Evolutionary conservation across 2,329 filamentous ascomycete genomes (phyloP).

Genomic region (Cercospora sp.): DNA sequence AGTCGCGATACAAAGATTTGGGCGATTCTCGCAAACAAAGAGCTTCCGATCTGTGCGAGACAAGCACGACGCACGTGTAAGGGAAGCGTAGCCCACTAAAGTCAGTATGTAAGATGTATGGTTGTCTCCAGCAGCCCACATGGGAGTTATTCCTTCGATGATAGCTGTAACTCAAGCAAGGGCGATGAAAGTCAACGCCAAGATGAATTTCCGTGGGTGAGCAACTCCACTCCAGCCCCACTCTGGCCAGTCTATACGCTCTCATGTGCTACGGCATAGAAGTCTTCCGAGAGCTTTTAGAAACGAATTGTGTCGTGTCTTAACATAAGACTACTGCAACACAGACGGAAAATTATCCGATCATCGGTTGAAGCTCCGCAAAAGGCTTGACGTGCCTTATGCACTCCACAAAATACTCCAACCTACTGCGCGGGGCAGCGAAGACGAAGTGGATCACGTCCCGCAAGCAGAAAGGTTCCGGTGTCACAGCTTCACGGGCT

Average conservation of each 20-base stretch:
- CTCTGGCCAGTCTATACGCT: not conserved
- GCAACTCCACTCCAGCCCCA: not conserved
- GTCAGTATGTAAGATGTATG: not conserved
- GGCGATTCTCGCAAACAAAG: not conserved
- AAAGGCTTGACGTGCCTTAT: not conserved
- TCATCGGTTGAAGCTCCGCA: not conserved
- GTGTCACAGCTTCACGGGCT: not conserved
- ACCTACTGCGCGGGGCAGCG: not conserved
- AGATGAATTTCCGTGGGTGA: not conserved
- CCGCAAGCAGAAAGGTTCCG: not conserved
- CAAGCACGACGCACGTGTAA: not conserved
- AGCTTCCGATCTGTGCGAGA: not conserved
- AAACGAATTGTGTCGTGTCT: not conserved
- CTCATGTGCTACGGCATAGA: not conserved
- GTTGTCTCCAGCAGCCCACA: not conserved
- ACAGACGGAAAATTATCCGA: not conserved
- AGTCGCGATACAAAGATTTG: not conserved
- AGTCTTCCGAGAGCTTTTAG: not conserved
- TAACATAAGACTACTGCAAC: not conserved
- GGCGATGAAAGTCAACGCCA: not conserved
- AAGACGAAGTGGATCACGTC: not conserved
- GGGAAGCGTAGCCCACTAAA: not conserved
- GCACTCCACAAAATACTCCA: not conserved
- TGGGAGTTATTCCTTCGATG: not conserved
- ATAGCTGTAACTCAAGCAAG: not conserved